Conservation (phyloP, 2,329 filamentous ascomycete genomes). For the Trichoderma sp. region DNA sequence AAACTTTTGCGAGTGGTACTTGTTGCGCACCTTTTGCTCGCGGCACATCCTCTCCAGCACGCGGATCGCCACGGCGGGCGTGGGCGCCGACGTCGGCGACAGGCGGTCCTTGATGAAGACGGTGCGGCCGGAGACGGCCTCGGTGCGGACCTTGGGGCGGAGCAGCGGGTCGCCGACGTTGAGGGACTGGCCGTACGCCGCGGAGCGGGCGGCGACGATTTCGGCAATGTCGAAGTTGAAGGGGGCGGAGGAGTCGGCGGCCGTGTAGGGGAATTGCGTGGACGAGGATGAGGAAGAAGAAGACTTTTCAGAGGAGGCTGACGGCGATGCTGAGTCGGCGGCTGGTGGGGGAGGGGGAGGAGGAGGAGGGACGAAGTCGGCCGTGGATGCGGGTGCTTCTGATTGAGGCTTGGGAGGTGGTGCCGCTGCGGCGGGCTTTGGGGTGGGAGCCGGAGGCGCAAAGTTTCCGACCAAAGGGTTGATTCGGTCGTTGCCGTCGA, state of each 20-base stretch:
- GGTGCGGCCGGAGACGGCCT: slow-evolving; percentile 44
- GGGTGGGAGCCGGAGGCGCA: slow-evolving; percentile 27
- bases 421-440: slow-evolving; percentile 14
- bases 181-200: slow-evolving; percentile 32
- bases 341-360: slow-evolving; percentile 29
- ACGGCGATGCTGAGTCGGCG: slow-evolving; percentile 14
- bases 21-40: slow-evolving; percentile 60
- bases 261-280: slow-evolving; percentile 34
- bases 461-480: slow-evolving; percentile 42
- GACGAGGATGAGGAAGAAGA: not conserved
- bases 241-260: slow-evolving; percentile 32
- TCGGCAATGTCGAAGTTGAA: slow-evolving; percentile 41
- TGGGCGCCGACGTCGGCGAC: slow-evolving; percentile 39
- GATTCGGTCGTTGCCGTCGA: slow-evolving; percentile 29
- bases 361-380: slow-evolving; percentile 32
- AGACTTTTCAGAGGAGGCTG: not conserved
- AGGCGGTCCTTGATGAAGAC: slow-evolving; percentile 43
- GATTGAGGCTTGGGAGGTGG: slow-evolving; percentile 28
- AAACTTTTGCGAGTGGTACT: slow-evolving; percentile 63
- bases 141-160: slow-evolving; percentile 38
- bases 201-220: slow-evolving; percentile 41
- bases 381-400: slow-evolving; percentile 13
- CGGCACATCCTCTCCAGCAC: slow-evolving; percentile 45
- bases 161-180: slow-evolving; percentile 34
- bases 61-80: slow-evolving; percentile 49